phyloP scores from a whole-genome alignment of 805 yeast genomes.

The Kodamaea kaohsiungensis region DNA sequence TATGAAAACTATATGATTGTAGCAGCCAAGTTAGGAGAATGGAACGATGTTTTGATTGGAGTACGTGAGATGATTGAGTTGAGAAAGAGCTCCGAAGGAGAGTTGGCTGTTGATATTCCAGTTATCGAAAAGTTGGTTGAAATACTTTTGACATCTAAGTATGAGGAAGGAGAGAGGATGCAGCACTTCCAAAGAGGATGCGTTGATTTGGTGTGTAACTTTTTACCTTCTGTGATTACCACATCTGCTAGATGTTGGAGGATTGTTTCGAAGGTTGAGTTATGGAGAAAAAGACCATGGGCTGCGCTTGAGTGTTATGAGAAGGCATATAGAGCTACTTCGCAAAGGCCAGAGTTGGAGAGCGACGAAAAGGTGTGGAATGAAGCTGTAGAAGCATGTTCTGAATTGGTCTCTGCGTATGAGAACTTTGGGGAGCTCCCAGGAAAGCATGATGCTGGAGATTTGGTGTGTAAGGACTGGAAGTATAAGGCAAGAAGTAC shows the following conservation, averaged over 20 bases:
- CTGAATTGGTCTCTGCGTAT: conserved; percentile 81
- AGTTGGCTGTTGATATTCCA: conserved; percentile 69
- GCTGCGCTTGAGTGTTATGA: conserved; percentile 81
- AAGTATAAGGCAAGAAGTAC: conserved; percentile 75
- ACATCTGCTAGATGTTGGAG: conserved; percentile 74
- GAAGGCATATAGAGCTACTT: conserved; percentile 76
- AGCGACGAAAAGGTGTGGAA: conserved; percentile 67
- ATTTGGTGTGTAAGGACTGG: conserved; percentile 91
- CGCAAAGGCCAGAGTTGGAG: conserved; percentile 64
- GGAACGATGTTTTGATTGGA: conserved; percentile 86
- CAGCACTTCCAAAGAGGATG: conserved; percentile 69
- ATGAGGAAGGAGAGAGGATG: conserved; percentile 38
- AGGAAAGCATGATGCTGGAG: conserved; percentile 77
- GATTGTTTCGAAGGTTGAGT: conserved; percentile 77
- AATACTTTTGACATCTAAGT: conserved; percentile 54
- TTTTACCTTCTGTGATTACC: conserved; percentile 70
- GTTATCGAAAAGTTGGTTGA: conserved; percentile 74
- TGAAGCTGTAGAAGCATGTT: conserved; percentile 75
- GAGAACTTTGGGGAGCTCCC: conserved; percentile 83
- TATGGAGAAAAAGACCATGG: conserved; percentile 91
- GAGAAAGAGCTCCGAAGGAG: conserved; percentile 57
- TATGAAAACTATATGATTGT: conserved; percentile 87
- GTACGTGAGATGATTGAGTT: conserved; percentile 61
- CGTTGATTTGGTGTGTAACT: conserved; percentile 67
- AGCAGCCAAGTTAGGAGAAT: conserved; percentile 78